Conservation (phyloP, 176 grass and related monocot genomes). For the Dendrocalamus sinicus region DNA sequence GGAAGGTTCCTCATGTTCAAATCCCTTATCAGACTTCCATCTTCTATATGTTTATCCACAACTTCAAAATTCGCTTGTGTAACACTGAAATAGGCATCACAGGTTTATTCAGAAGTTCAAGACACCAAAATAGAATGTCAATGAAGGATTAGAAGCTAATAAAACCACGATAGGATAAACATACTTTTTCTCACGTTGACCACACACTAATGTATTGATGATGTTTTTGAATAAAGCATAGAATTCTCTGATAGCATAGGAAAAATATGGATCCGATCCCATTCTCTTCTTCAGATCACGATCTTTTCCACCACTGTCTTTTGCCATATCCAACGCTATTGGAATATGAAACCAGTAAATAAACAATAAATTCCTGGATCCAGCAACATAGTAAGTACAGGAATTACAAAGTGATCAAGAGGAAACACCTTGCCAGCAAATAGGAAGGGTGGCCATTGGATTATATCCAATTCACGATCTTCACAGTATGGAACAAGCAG, state of each 20-base stretch:
- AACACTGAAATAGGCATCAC: conserved; percentile 59
- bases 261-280: conserved; percentile 72
- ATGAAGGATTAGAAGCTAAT: neutral
- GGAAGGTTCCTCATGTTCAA: conserved; percentile 85
- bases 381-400: conserved; percentile 24
- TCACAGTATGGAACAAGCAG: conserved; percentile 93
- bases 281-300: conserved; percentile 87
- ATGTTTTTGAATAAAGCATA: conserved; percentile 93
- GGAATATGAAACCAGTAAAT: conserved; percentile 62
- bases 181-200: conserved; percentile 65
- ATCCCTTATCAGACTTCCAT: conserved; percentile 47
- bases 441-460: conserved; percentile 98
- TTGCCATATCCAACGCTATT: conserved; percentile 95
- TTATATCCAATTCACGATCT: conserved; percentile 77
- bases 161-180: conserved; percentile 30
- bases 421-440: conserved; percentile 90
- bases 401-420: conserved; percentile 32
- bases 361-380: conserved; percentile 38
- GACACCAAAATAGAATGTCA: conserved; percentile 15
- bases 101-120: neutral
- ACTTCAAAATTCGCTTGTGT: conserved; percentile 63
- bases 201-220: conserved; percentile 76
- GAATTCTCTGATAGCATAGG: conserved; percentile 82
- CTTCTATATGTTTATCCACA: conserved; percentile 59
- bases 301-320: conserved; percentile 83